These are phyloP conservation scores for Leccinum barrowsii DNA, from an alignment of 768 basidiomycete genomes.

Conservation along the genomic window DNA sequence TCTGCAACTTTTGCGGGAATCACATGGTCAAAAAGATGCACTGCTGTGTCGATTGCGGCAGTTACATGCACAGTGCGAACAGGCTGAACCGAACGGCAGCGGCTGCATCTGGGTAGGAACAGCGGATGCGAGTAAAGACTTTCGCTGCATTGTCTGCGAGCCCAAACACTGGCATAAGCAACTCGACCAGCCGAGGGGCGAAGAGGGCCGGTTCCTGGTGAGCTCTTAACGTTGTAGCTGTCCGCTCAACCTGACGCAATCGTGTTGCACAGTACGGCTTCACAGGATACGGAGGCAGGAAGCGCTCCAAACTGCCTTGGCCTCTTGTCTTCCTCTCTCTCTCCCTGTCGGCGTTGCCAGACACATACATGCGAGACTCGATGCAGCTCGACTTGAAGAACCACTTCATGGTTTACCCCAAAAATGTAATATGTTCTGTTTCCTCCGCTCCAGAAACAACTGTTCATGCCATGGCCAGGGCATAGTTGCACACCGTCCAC, in stretches of 20 bases:
- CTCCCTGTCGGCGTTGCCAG: not conserved
- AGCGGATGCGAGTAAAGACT: not conserved
- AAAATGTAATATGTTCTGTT: not conserved
- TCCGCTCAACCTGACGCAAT: not conserved
- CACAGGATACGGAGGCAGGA: not conserved
- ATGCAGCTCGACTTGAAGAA: not conserved
- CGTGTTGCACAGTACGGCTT: not conserved
- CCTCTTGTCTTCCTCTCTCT: not conserved
- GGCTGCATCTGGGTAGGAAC: not conserved
- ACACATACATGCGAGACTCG: not conserved
- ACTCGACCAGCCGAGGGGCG: not conserved
- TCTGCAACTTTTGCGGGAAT: not conserved
- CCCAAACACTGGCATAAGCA: not conserved
- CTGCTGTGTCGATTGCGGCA: not conserved
- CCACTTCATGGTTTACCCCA: not conserved
- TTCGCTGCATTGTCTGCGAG: not conserved
- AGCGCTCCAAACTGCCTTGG: not conserved
- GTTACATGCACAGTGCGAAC: not conserved
- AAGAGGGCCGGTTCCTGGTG: not conserved
- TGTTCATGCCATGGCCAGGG: not conserved
- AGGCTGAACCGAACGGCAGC: not conserved
- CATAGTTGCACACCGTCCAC: not conserved
- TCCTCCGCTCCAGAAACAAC: not conserved
- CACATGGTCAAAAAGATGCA: not conserved
- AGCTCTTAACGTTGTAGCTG: not conserved